A percentile compares a stretch with the other conserved stretches of the same genome.
Conservation (phyloP, 1,284 basidiomycete genomes). For the Ganoderma lucidum region DNA sequence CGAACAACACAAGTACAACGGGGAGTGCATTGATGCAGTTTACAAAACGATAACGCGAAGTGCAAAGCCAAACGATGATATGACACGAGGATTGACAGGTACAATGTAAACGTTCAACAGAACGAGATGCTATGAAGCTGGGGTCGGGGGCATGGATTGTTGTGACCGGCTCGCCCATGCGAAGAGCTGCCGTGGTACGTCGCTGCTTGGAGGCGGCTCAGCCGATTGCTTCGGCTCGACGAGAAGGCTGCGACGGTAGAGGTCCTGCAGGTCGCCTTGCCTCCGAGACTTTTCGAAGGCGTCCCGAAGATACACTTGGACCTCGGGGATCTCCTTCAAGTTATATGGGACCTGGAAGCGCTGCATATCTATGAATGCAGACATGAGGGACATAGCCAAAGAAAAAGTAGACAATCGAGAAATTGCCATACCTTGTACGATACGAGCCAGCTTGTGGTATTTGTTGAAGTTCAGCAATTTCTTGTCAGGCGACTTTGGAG, state of each 20-base stretch:
- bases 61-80: conserved; percentile 6
- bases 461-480: conserved; percentile 96
- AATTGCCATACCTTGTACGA: conserved; percentile 73
- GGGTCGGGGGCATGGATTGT: conserved; percentile 16
- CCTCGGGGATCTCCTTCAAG: conserved; percentile 84
- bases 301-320: conserved; percentile 79
- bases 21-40: conserved; percentile 15
- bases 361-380: conserved; percentile 75
- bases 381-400: neutral
- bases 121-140: conserved; percentile 24
- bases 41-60: conserved; percentile 34
- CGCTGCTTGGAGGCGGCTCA: conserved; percentile 69
- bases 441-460: conserved; percentile 89
- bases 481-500: conserved; percentile 78
- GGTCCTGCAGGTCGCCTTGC: conserved; percentile 80
- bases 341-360: conserved; percentile 91
- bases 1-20: conserved; percentile 23
- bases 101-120: conserved; percentile 5
- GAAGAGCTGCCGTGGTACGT: conserved; percentile 74
- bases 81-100: conserved; percentile 14
- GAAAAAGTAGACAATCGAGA: conserved; percentile 3
- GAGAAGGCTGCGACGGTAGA: conserved; percentile 82
- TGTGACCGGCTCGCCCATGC: conserved; percentile 74
- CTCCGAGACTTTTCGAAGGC: conserved; percentile 77
- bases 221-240: conserved; percentile 83